These are phyloP conservation scores for Leccinum obscurum DNA, from an alignment of 768 basidiomycete genomes.

Conservation along the genomic window DNA sequence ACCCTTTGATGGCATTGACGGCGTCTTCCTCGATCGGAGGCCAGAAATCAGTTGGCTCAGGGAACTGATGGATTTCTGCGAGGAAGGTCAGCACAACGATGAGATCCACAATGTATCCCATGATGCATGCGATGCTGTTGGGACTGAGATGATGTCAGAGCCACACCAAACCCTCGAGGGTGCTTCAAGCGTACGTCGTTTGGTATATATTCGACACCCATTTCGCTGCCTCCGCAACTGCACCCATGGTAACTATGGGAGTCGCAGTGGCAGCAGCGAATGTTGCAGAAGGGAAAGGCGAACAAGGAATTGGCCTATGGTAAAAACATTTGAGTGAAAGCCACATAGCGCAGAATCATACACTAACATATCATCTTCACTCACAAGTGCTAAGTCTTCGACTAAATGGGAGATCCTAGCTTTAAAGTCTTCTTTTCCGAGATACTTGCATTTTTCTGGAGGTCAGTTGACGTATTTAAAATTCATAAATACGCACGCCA, in stretches of 20 bases:
- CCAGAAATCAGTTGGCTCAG: not conserved
- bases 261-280: constrained; percentile 7
- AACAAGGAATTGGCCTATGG: not conserved
- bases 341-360: not conserved
- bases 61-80: constrained; percentile 1
- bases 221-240: constrained; percentile 5
- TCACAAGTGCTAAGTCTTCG: not conserved
- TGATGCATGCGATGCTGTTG: constrained; percentile 1
- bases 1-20: constrained; percentile 2
- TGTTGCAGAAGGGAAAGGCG: not conserved
- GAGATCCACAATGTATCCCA: constrained; percentile 8
- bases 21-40: constrained; percentile 5
- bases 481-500: not conserved
- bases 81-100: constrained; percentile 3
- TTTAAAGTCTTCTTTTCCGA: constrained; percentile 5
- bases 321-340: not conserved
- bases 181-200: not conserved
- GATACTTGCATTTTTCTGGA: constrained; percentile 1
- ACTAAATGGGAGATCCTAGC: constrained; percentile 9
- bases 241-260: constrained; percentile 3
- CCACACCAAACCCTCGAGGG: not conserved
- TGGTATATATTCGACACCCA: constrained; percentile 6
- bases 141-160: not conserved
- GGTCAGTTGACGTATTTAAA: not conserved
- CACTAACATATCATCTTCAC: not conserved